phyloP scores from a whole-genome alignment of 1,284 basidiomycete genomes.

The Afroboletus lepidellus region DNA sequence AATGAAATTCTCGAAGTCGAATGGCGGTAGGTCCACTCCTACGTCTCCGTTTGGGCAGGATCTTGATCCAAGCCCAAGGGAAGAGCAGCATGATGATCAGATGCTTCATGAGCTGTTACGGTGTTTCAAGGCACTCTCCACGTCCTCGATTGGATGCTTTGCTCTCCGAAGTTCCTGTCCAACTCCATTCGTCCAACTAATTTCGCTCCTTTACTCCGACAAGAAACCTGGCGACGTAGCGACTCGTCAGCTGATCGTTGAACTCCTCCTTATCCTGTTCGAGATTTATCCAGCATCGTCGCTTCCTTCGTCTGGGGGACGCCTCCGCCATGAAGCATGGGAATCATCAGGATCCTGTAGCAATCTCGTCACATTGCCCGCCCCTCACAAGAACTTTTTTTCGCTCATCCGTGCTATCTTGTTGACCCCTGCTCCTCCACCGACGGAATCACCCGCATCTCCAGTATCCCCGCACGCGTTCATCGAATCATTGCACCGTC shows the following conservation, averaged over 20 bases:
- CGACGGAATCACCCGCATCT: slow-evolving; percentile 61
- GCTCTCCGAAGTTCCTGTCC: slow-evolving; percentile 84
- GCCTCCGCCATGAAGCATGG: slow-evolving; percentile 54
- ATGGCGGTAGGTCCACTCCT: slow-evolving; percentile 71
- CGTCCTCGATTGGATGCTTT: slow-evolving; percentile 80
- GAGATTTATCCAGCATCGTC: slow-evolving; percentile 76
- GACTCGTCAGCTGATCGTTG: slow-evolving; percentile 87
- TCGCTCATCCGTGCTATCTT: slow-evolving; percentile 69
- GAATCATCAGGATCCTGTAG: slow-evolving; percentile 45
- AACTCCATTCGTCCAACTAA: slow-evolving; percentile 81
- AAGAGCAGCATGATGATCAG: slow-evolving; percentile 97
- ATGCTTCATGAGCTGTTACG: slow-evolving; percentile 89
- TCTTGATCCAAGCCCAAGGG: slow-evolving; percentile 47
- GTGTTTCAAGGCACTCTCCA: slow-evolving; percentile 91
- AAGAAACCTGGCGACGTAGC: slow-evolving; percentile 95
- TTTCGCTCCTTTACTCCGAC: slow-evolving; percentile 88
- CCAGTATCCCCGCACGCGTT: slow-evolving; percentile 83
- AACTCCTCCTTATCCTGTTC: slow-evolving; percentile 79
- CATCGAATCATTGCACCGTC: slow-evolving; percentile 79
- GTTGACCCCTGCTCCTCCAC: slow-evolving; percentile 72
- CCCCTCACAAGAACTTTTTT: slow-evolving; percentile 69
- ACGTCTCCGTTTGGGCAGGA: slow-evolving; percentile 3
- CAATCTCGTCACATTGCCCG: slow-evolving; percentile 58
- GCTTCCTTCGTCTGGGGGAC: slow-evolving; percentile 50
- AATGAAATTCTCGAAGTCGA: slow-evolving; percentile 93